Base-by-base conservation (phyloP, 768 basidiomycete species). In the Panaeolus papilionaceus region DNA sequence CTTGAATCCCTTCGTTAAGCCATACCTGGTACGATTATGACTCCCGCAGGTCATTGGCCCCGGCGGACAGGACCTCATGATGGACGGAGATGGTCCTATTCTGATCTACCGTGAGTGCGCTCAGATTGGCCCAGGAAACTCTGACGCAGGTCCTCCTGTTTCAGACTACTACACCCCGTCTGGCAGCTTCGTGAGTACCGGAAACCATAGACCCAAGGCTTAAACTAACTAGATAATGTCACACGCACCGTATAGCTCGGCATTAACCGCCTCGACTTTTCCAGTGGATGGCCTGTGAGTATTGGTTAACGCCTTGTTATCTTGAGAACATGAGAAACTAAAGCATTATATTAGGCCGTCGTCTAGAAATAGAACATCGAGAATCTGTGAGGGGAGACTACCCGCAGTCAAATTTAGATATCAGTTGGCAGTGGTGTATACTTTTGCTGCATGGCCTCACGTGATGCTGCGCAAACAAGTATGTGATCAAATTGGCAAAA, bases 51-150 rank as follows among this genome's bases (percentile, higher is more conserved):
- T 86, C 37, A 64, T 80, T 64, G 86, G 87, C 0, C 87, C 88
- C 62, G 88, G 88, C 51, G 86, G 87, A 12, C 85, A 87, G 73
- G 84, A 86, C 68, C 58, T 87, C 7, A 75, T 82, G 75, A 71
- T 71, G 8, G 86, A 87, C 69, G 68, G 28, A 2, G 84, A 85
- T 70, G 86, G 82, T 8, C 75, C 79, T 9, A 79, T 86, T 64
- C 72, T 87, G n/a, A 78, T 86, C 23, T 86, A 87, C 71, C 85
- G 85, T 86, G 69, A 71, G 85, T 76, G 8, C 9, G 26, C 5
- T 68, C 49, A 0, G 65, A 38, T 11, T 71, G 64, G 12, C 65
- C 12, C 4, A 26, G 20, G 12, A 51, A 26, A 7, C 3, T 9
- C 23, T 23, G 12, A 51, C 47, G 4, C 8, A 20, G 4, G 8